phyloP scores from a whole-genome alignment of 169 alveolate genomes.

The Eimeria tenella region DNA sequence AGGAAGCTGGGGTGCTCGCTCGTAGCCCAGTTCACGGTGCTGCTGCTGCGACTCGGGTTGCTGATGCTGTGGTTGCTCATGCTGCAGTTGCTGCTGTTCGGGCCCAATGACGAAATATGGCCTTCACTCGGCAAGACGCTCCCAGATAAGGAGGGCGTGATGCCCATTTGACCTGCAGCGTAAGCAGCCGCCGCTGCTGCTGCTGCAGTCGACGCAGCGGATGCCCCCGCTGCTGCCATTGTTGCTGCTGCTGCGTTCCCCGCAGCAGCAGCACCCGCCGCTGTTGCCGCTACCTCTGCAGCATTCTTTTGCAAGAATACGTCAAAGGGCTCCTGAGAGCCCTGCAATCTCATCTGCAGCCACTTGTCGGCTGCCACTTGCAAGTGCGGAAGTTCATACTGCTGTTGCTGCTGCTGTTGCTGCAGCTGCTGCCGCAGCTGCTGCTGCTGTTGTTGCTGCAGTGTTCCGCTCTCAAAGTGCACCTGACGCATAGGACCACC shows the following conservation, averaged over 20 bases:
- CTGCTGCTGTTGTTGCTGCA: background rate
- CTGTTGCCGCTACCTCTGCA: constrained; percentile 23
- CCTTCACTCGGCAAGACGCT: constrained; percentile 14
- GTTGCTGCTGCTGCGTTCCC: constrained; percentile 50
- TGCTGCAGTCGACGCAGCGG: constrained; percentile 11
- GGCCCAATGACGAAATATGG: background rate
- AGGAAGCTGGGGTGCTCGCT: background rate
- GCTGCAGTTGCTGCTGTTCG: background rate
- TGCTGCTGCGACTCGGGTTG: constrained; percentile 46
- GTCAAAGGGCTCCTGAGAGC: constrained; percentile 32
- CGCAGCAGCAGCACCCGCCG: constrained; percentile 39
- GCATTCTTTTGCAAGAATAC: background rate
- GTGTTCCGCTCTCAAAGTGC: background rate
- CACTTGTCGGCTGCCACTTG: constrained; percentile 24
- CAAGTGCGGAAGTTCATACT: constrained; percentile 5
- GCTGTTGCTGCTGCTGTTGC: background rate
- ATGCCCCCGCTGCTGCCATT: background rate
- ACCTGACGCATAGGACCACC: background rate
- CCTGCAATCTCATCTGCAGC: constrained; percentile 21
- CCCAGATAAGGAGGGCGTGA: background rate
- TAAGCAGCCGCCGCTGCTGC: background rate
- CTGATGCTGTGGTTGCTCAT: constrained; percentile 9
- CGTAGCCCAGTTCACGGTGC: background rate
- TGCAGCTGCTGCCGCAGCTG: constrained; percentile 7
- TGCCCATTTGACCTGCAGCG: constrained; percentile 35